Evolutionary conservation across 805 yeast species (phyloP).

Genomic region (Lachancea nothofagi): DNA sequence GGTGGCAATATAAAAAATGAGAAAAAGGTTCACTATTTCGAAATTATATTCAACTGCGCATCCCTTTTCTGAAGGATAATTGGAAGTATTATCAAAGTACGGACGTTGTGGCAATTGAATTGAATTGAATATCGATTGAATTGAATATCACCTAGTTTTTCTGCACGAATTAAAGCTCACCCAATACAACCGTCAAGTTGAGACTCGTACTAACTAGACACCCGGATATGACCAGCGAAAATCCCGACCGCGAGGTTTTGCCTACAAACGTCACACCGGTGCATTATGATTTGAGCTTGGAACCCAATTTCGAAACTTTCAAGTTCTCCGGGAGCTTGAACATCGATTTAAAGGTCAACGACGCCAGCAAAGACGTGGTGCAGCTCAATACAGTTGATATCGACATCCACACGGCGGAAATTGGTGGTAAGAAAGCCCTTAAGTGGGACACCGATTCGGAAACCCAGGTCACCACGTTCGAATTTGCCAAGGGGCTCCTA

Average conservation of each 20-base stretch:
- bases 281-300: constrained; percentile 64
- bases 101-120: no score
- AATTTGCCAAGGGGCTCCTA: constrained; percentile 42
- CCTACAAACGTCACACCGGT: constrained; percentile 65
- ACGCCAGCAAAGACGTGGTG: constrained; percentile 38
- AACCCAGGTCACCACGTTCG: constrained; percentile 59
- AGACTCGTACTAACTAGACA: constrained; percentile 4
- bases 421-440: constrained; percentile 33
- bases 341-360: constrained; percentile 51
- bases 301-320: constrained; percentile 56
- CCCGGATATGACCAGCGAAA: constrained; percentile 12
- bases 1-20: no score
- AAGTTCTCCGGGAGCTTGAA: constrained; percentile 51
- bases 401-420: constrained; percentile 46
- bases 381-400: constrained; percentile 62
- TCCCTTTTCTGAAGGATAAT: no score
- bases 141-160: no score
- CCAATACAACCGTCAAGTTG: constrained; percentile 1
- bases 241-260: constrained; percentile 40
- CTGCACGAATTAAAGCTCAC: background rate
- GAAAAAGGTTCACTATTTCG: no score
- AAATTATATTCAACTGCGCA: no score
- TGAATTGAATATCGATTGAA: no score
- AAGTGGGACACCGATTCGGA: constrained; percentile 44
- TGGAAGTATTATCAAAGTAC: no score